These are phyloP conservation scores for Colletotrichum caudatum DNA, from an alignment of 2,329 filamentous ascomycete genomes.

Conservation along the genomic window DNA sequence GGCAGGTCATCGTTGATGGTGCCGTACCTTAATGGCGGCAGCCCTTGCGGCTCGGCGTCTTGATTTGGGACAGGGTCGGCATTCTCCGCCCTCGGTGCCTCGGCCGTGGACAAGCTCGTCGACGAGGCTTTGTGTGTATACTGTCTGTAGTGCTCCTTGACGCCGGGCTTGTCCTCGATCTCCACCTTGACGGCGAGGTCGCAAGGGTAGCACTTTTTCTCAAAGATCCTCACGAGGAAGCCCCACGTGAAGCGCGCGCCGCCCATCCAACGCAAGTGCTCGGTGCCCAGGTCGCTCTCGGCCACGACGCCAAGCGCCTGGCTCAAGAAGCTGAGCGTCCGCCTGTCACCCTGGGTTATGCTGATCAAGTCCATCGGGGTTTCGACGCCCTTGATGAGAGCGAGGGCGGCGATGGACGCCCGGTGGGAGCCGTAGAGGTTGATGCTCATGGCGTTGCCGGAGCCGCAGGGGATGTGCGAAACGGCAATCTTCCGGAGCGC, in stretches of 20 bases:
- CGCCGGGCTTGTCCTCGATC: conserved; percentile 77
- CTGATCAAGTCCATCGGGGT: conserved; percentile 88
- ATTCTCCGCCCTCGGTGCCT: conserved; percentile 17
- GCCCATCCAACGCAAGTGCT: conserved; percentile 95
- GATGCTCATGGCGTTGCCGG: conserved; percentile 92
- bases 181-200: conserved; percentile 89
- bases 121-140: conserved; percentile 54
- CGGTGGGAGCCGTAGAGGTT: conserved; percentile 87
- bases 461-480: conserved; percentile 89
- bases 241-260: conserved; percentile 86
- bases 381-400: conserved; percentile 87
- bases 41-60: conserved; percentile 58
- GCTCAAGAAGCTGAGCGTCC: conserved; percentile 88
- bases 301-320: conserved; percentile 92
- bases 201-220: conserved; percentile 85
- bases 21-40: conserved; percentile 83
- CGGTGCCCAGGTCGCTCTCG: conserved; percentile 89
- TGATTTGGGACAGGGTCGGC: conserved; percentile 39
- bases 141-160: conserved; percentile 78
- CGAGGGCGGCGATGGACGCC: conserved; percentile 81
- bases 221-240: conserved; percentile 80
- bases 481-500: conserved; percentile 85
- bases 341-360: conserved; percentile 81
- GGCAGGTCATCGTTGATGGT: conserved; percentile 83
- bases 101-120: conserved; percentile 48